These are phyloP conservation scores for Citrus sp. DNA, from an alignment of 345 rosid genomes.

Conservation along the genomic window DNA sequence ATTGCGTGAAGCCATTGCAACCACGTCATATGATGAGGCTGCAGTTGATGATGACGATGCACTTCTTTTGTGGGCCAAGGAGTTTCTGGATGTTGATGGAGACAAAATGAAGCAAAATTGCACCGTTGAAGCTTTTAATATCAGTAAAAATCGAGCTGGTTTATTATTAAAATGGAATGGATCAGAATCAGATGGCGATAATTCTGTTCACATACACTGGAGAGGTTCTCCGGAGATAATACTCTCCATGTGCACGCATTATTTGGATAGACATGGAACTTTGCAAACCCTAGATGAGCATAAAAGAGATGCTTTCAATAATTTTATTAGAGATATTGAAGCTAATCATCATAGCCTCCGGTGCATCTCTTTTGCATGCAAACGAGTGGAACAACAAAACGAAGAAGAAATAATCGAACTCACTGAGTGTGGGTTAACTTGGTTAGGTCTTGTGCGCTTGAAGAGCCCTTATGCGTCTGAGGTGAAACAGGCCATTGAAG, in stretches of 20 bases:
- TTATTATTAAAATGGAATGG: not conserved
- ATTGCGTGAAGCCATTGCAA: not conserved
- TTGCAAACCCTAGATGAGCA: not conserved
- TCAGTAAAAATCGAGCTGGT: not conserved
- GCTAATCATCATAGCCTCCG: not conserved
- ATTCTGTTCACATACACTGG: not conserved
- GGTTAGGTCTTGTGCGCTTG: not conserved
- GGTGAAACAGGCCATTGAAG: not conserved
- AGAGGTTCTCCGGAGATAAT: not conserved
- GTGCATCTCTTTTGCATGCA: not conserved
- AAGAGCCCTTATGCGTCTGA: not conserved
- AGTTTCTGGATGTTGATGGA: not conserved
- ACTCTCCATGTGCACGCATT: not conserved
- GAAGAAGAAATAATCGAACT: conserved; percentile 1
- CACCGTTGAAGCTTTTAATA: not conserved
- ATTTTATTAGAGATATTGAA: not conserved
- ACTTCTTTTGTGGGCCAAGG: not conserved
- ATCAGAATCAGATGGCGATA: not conserved
- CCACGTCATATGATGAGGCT: not conserved
- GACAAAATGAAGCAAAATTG: conserved; percentile 3
- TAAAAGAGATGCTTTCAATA: not conserved
- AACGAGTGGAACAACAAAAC: not conserved
- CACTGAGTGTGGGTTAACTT: not conserved
- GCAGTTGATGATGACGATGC: not conserved
- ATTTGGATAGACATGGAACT: not conserved